Base-by-base conservation (phyloP, 1,139 yeast genomes). In the Hyphopichia burtonii region DNA sequence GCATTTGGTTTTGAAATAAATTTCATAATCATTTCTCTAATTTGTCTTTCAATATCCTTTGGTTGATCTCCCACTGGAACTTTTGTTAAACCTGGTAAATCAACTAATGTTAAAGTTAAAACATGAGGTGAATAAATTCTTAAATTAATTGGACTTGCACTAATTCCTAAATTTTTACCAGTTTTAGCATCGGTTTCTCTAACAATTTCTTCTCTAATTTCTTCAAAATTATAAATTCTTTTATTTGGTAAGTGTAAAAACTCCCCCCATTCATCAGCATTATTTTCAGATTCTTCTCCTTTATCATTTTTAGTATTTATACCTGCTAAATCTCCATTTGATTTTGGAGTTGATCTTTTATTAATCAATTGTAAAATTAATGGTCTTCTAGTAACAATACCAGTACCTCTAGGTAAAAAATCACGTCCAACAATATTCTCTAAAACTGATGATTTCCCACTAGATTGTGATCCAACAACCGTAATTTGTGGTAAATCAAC, bases 41-140 rank as follows among this genome's bases (percentile, higher is more conserved):
- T 94, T 66, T 88, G 96, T 51, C 80, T 83, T 72, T 93, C 99
- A 52, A 93, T 93, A 65, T 93, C 99, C 61, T 86, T 88, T 42
- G 99, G 99, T 68, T 93, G 99, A 65, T 93, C 99, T 38, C 99
- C 99, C 39, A 93, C 98, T n/a, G 99, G 99, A 34, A 94, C 99
- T 66, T 93, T 93, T 25, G 99, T 93, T 59, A 94, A 78, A 48
- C 99, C 99, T 12, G 99, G 99, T 55, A 93, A 77, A 74, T 93
- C 99, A 35, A 93, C 99, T 58, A 93, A 78, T 2, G 99, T 94
- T 65, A 93, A 79, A 12, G 98, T 93, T 58, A 93, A 76, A 40
- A 93, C 99, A 60, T 91, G 93, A 12, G 99, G 99, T 22, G 98
- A 91, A 65, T 86, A 91, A 52, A 93, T 90, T 66, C 97, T 80